A percentile compares a stretch with the other conserved stretches of the same genome.
phyloP scores from a whole-genome alignment of 768 basidiomycete species.

The Suillus discolor region DNA sequence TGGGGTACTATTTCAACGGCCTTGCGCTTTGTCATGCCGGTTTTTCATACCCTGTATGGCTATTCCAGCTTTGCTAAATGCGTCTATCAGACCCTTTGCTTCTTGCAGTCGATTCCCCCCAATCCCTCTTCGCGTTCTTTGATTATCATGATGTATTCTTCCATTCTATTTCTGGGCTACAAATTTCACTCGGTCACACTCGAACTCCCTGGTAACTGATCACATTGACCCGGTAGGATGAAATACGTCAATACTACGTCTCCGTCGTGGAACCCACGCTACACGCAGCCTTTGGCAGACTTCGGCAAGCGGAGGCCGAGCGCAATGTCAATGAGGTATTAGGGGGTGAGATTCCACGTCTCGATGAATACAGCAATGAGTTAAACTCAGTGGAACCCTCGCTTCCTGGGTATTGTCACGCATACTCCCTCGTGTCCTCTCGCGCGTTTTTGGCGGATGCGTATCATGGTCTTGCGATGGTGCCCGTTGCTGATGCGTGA shows the following conservation, averaged over 20 bases:
- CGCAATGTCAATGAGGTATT: neutral
- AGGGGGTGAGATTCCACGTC: constrained; percentile 3
- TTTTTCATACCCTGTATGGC: constrained; percentile 11
- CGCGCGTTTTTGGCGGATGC: constrained; percentile 84
- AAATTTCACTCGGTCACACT: constrained; percentile 13
- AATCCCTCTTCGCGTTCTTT: constrained; percentile 16
- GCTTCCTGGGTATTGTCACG: constrained; percentile 33
- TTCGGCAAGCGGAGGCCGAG: constrained; percentile 10
- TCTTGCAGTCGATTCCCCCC: constrained; percentile 10
- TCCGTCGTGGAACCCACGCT: constrained; percentile 34
- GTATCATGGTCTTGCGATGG: constrained; percentile 80
- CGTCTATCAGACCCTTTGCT: constrained; percentile 21
- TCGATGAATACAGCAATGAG: constrained; percentile 6
- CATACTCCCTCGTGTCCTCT: constrained; percentile 70
- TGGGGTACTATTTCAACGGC: neutral
- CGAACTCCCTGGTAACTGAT: constrained; percentile 19
- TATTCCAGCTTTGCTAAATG: constrained; percentile 7
- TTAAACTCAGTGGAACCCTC: constrained; percentile 18
- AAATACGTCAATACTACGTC: constrained; percentile 36
- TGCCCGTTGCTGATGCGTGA: constrained; percentile 83
- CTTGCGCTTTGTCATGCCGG: neutral
- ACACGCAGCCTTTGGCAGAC: constrained; percentile 13
- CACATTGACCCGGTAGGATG: constrained; percentile 28
- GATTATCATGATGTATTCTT: constrained; percentile 6
- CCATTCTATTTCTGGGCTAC: constrained; percentile 1